Percentiles rank a stretch among this genome's conserved stretches.
Conservation (phyloP, 805 yeast genomes). For the Myxozyma melibiosi region DNA sequence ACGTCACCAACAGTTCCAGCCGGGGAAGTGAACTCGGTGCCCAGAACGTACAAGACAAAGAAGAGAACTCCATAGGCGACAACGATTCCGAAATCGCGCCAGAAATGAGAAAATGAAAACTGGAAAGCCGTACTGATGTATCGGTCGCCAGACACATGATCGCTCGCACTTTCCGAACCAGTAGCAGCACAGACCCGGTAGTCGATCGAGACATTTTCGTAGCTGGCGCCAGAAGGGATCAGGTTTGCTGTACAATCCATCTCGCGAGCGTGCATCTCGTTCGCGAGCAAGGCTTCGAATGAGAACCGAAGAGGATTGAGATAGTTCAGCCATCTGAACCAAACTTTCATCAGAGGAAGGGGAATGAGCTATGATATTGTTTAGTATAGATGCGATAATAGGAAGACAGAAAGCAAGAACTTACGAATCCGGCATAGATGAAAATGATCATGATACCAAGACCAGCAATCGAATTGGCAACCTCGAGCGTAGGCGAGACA, state of each 20-base stretch:
- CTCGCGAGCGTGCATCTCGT: constrained; percentile 62
- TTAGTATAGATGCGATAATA: neutral
- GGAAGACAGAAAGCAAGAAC: no score
- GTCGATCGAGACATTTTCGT: constrained; percentile 45
- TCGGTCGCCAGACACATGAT: constrained; percentile 58
- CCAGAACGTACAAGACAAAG: constrained; percentile 40
- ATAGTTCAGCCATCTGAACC: constrained; percentile 71
- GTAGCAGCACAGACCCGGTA: constrained; percentile 56
- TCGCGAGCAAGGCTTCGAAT: constrained; percentile 64
- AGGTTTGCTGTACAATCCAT: constrained; percentile 53
- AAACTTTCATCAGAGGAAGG: constrained; percentile 60
- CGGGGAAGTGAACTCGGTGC: constrained; percentile 40
- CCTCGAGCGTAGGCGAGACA: constrained; percentile 39
- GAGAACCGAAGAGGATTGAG: constrained; percentile 60
- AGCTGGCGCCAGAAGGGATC: constrained; percentile 70
- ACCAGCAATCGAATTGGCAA: constrained; percentile 52
- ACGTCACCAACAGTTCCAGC: constrained; percentile 39
- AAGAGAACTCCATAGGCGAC: constrained; percentile 53
- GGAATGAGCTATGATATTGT: constrained; percentile 46
- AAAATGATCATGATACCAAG: constrained; percentile 46
- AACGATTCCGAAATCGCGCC: constrained; percentile 77
- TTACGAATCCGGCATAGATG: constrained; percentile 53
- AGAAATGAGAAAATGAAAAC: constrained; percentile 61
- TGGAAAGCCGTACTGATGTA: constrained; percentile 54
- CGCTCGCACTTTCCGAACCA: constrained; percentile 56